These are phyloP conservation scores for Vitis rupestris DNA, from an alignment of 164 flowering plant species.

Conservation along the genomic window DNA sequence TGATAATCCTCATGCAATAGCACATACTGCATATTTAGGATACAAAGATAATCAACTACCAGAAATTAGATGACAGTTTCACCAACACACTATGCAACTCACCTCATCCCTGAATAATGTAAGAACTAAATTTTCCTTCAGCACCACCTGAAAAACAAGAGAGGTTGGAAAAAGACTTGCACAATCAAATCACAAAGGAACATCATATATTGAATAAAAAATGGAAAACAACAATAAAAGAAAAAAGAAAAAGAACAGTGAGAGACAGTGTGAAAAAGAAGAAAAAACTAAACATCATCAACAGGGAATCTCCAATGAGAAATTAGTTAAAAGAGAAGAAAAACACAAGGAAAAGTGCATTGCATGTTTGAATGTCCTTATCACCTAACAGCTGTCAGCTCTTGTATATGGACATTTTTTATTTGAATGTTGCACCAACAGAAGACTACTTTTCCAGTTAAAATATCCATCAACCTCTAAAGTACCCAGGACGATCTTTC, in stretches of 20 bases:
- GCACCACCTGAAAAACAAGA: slow-evolving; percentile 59
- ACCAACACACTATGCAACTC: slow-evolving; percentile 10
- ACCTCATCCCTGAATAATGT: slow-evolving; percentile 94
- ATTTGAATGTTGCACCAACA: no score
- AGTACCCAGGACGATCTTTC: no score
- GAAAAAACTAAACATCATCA: neutral
- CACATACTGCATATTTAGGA: slow-evolving; percentile 56
- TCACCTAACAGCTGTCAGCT: no score
- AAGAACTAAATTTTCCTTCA: slow-evolving; percentile 88
- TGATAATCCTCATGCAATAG: slow-evolving; percentile 94
- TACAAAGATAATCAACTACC: slow-evolving; percentile 9
- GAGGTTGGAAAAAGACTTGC: no score
- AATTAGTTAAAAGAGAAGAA: neutral
- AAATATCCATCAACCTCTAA: no score
- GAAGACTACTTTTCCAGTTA: no score
- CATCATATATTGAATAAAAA: neutral
- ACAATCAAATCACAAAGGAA: neutral
- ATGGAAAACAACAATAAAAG: no score
- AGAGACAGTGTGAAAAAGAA: neutral
- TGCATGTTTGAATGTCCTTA: no score
- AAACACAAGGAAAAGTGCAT: neutral
- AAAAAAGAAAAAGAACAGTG: no score
- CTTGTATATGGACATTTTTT: no score
- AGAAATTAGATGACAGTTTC: neutral
- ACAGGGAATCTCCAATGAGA: neutral